phyloP scores from a whole-genome alignment of 23 red algal genomes.

The Pyropia yezoensis region DNA sequence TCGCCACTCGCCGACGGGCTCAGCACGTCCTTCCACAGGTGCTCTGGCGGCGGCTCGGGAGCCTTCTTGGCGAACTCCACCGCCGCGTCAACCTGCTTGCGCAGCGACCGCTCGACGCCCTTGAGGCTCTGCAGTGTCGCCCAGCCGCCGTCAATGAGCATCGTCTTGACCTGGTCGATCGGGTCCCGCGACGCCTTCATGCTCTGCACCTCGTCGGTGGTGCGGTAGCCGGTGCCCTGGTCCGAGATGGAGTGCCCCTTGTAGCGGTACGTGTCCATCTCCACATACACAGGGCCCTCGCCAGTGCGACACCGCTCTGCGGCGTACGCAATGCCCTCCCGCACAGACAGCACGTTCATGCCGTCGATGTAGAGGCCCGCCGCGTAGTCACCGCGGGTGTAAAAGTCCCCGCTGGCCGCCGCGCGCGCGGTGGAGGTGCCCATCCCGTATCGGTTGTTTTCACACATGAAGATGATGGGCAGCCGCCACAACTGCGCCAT shows the following conservation, averaged over 20 bases:
- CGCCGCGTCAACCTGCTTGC: slow-evolving; percentile 82
- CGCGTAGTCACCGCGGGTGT: slow-evolving; percentile 88
- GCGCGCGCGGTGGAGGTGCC: slow-evolving; percentile 80
- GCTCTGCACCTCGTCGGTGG: slow-evolving; percentile 79
- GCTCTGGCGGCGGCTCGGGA: slow-evolving; percentile 34
- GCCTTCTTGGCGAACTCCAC: slow-evolving; percentile 56
- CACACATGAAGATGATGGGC: slow-evolving; percentile 79
- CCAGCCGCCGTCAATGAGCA: slow-evolving; percentile 81
- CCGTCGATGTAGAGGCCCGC: slow-evolving; percentile 87
- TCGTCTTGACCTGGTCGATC: slow-evolving; percentile 85
- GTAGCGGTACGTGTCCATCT: slow-evolving; percentile 93
- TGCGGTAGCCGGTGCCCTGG: slow-evolving; percentile 87
- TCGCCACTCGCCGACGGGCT: neutral
- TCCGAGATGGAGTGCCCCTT: slow-evolving; percentile 97
- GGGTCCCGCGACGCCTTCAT: slow-evolving; percentile 80
- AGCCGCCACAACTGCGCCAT: slow-evolving; percentile 96
- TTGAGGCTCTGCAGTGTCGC: slow-evolving; percentile 67
- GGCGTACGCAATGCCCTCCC: slow-evolving; percentile 80
- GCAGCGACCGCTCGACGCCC: slow-evolving; percentile 62
- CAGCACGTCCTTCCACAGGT: slow-evolving; percentile 50
- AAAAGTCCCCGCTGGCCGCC: slow-evolving; percentile 57
- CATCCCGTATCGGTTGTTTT: slow-evolving; percentile 96
- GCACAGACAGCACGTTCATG: slow-evolving; percentile 96
- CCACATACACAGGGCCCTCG: slow-evolving; percentile 60
- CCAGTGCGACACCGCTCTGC: slow-evolving; percentile 36